Conservation (phyloP, 495 filamentous ascomycete species). For the Penicillium soppii region DNA sequence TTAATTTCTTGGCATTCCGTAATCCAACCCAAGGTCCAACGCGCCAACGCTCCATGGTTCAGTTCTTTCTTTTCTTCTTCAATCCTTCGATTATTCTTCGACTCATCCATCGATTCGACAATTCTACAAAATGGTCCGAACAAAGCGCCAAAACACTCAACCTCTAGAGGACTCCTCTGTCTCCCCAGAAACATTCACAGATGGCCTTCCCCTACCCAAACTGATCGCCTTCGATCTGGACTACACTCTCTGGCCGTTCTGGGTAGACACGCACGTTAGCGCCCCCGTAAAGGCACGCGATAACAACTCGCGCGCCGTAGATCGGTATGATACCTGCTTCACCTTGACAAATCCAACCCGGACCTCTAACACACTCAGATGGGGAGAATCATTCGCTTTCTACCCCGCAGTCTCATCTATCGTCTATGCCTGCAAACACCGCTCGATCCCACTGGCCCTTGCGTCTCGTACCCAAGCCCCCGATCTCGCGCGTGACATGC, state of each 20-base stretch:
- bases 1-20: background rate
- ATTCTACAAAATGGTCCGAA: constrained; percentile 43
- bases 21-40: background rate
- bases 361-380: constrained; percentile 37
- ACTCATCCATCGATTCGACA: background rate
- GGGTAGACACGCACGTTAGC: constrained; percentile 90
- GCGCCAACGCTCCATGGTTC: background rate
- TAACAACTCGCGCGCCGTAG: constrained; percentile 52
- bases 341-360: background rate
- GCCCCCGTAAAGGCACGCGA: constrained; percentile 70
- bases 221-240: constrained; percentile 92
- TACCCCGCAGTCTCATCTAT: constrained; percentile 76
- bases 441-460: constrained; percentile 64
- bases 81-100: background rate
- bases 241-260: constrained; percentile 97
- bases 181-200: constrained; percentile 63
- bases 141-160: constrained; percentile 39
- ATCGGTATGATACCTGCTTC: constrained; percentile 34
- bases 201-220: constrained; percentile 79
- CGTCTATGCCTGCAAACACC: constrained; percentile 57
- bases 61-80: background rate
- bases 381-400: constrained; percentile 77
- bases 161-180: constrained; percentile 39
- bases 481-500: constrained; percentile 75
- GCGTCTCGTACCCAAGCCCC: constrained; percentile 84